Evolutionary conservation across 345 rosid species (phyloP).

Genomic region (Dipteronia dyeriana): DNA sequence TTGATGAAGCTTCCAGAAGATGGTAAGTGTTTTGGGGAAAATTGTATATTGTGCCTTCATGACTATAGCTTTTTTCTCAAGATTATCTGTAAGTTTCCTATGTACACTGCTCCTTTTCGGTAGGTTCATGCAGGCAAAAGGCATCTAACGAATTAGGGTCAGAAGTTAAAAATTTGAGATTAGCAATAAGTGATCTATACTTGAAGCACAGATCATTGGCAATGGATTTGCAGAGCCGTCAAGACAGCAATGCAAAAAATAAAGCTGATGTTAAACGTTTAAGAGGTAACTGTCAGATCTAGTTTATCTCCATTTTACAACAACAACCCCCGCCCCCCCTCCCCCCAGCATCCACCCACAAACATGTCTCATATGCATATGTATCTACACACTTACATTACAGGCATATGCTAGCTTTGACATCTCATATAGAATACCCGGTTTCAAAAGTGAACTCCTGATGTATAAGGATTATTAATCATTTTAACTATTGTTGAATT

Average conservation of each 20-base stretch:
- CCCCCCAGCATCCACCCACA: no score
- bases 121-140: constrained; percentile 56
- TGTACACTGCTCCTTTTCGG: constrained; percentile 31
- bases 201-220: constrained; percentile 65
- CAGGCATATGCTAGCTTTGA: not conserved
- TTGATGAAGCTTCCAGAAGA: constrained; percentile 46
- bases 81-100: constrained; percentile 24
- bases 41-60: not conserved
- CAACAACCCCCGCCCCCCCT: not conserved
- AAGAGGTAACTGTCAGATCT: constrained; percentile 51
- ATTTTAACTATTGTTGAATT: not conserved
- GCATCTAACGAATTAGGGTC: constrained; percentile 47
- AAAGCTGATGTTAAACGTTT: constrained; percentile 63
- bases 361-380: not conserved
- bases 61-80: constrained; percentile 7
- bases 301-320: not conserved
- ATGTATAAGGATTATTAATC: not conserved
- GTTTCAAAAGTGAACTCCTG: not conserved
- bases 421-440: not conserved
- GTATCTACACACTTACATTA: not conserved
- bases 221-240: constrained; percentile 57
- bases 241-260: constrained; percentile 65
- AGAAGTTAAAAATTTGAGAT: constrained; percentile 69
- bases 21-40: constrained; percentile 42
- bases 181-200: constrained; percentile 61